phyloP scores from a whole-genome alignment of 768 basidiomycete genomes.

The Leccinum truebloodii region DNA sequence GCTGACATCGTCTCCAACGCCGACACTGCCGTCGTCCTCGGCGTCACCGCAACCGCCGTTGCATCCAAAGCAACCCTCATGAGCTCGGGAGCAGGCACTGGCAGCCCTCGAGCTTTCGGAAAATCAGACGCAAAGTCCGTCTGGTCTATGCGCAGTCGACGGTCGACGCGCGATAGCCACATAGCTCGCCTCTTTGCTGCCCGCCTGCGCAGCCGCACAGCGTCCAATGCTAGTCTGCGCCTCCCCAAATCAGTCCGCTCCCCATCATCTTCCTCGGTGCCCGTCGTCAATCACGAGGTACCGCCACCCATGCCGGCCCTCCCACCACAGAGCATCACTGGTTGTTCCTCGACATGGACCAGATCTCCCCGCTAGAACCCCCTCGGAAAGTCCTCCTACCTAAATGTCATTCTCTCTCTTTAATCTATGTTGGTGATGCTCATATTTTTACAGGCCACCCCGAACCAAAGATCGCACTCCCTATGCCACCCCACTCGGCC shows the following conservation, averaged over 20 bases:
- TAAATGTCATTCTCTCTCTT: too few species aligned
- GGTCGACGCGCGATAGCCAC: conserved; percentile 28
- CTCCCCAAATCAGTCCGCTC: conserved; percentile 44
- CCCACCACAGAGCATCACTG: too few species aligned
- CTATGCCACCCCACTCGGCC: conserved; percentile 25
- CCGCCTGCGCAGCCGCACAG: conserved; percentile 11
- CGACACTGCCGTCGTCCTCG: conserved; percentile 35
- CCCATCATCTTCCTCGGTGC: conserved; percentile 34
- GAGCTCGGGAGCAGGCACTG: conserved; percentile 6
- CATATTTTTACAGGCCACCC: too few species aligned
- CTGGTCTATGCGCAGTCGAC: conserved; percentile 26
- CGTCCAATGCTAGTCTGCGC: conserved; percentile 41
- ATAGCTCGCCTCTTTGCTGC: conserved; percentile 59
- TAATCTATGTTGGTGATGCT: too few species aligned
- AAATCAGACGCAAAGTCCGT: conserved; percentile 27
- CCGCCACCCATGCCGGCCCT: conserved; percentile 15
- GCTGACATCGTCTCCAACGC: conserved; percentile 26
- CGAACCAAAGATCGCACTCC: conserved; percentile 3
- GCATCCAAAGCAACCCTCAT: conserved; percentile 38
- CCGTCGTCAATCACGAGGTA: conserved; percentile 7
- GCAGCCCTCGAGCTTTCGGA: not conserved
- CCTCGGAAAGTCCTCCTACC: too few species aligned
- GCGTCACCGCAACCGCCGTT: conserved; percentile 39
- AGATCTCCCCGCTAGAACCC: too few species aligned
- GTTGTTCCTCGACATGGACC: too few species aligned